Conservation (phyloP, 2,329 filamentous ascomycete genomes). For the Epichloe gansuensis region DNA sequence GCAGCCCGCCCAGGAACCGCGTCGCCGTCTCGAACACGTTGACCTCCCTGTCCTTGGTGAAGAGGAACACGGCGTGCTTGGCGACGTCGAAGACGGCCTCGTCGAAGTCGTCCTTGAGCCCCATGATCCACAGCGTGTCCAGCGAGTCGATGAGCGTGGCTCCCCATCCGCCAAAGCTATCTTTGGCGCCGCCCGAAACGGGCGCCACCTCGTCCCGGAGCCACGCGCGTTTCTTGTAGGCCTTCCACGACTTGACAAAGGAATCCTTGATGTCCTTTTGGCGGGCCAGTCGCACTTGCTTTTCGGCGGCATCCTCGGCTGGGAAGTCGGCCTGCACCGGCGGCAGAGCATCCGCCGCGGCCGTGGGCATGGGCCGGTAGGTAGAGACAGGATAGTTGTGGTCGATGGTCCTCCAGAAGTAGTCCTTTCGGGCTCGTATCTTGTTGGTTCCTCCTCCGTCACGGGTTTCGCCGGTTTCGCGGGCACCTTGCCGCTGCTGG, state of each 20-base stretch:
- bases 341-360: conserved; percentile 2
- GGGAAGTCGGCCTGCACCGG: conserved; percentile 7
- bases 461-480: neutral
- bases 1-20: conserved; percentile 38
- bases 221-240: conserved; percentile 42
- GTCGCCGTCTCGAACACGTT: conserved; percentile 44
- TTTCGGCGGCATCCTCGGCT: conserved; percentile 8
- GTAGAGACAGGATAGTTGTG: conserved; percentile 9
- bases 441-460: neutral
- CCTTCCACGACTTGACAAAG: conserved; percentile 34
- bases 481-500: neutral
- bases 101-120: conserved; percentile 41
- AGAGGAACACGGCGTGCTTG: conserved; percentile 37
- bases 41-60: conserved; percentile 28
- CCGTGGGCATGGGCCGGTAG: conserved; percentile 7
- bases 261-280: conserved; percentile 28
- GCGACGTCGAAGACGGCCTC: conserved; percentile 36
- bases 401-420: conserved; percentile 12
- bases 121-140: conserved; percentile 53
- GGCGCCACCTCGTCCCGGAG: conserved; percentile 39
- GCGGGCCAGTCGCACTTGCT: conserved; percentile 21
- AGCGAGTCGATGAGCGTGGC: conserved; percentile 49
- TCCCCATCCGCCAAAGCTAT: conserved; percentile 41
- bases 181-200: conserved; percentile 32
- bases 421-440: conserved; percentile 8